Evolutionary conservation across 2,329 filamentous ascomycete genomes (phyloP), one percentile per base, ranked within the genome.

Genomic region (Cucurbitaria berberidis): DNA sequence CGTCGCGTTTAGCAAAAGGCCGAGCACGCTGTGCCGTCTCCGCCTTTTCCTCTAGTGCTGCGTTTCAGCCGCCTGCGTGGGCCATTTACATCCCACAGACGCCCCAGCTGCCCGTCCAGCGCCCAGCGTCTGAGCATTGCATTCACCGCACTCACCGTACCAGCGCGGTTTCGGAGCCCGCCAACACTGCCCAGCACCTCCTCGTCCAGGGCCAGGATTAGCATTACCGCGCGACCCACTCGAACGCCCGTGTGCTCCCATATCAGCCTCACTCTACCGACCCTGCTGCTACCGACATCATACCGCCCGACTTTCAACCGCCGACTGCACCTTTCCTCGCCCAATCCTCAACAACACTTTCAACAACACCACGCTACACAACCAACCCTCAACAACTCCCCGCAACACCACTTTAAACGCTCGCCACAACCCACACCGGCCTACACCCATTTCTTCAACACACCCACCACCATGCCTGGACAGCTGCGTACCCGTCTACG

Each of bases 401-500:
- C 49, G 24, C 29, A 9, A 26, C 24, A 26, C 24, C 24, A 21
- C 47, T 18, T n/a, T 18, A 41, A 49, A 35, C 42, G 44, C 30
- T 30, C 40, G 13, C 16, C 19, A 18, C 30, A 21, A 21, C 24
- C 36, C 19, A n/a, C 21, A 13, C 36, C 15, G 11, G 36, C 21
- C 11, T 22, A 21, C 35, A 21, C 19, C n/a, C 34, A n/a, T 3
- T 22, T 15, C 24, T 39, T 24, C 36, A 39, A 15, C 19, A 30
- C 44, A 43, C 48, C 38, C 45, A 27, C 38, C 56, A 71, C 62
- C 58, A 81, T 81, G 79, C 71, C 76, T 32, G 65, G 63, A 53
- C 62, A 64, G 26, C 74, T 82, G 58, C 78, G 79, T 52, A 78
- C 77, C 57, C 75, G 75, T 63, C 70, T 80, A 53, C 78, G 76